Base-by-base conservation (phyloP, 2,329 filamentous ascomycete species). In the Hypoxylon rubiginosum region DNA sequence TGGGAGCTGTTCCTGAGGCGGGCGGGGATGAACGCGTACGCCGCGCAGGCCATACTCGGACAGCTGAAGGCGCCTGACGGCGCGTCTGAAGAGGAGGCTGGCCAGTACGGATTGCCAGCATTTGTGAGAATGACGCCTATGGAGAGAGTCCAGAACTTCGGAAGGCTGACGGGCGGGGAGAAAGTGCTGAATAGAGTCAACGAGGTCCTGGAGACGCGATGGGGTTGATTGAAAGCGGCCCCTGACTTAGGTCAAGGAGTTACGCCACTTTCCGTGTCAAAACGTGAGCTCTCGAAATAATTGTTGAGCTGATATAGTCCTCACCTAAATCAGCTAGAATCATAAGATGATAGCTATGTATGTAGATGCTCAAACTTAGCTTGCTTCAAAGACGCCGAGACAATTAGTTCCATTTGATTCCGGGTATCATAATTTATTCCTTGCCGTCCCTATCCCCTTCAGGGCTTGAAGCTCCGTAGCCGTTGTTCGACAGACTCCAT, bases 1-100 rank as follows among this genome's bases (percentile, higher is more conserved):
- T 92, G 89, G 89, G 92, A 94, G 75, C 49, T 87, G 9, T 91
- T 92, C 66, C 80, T 94, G 24, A 83, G 91, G 13, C 81, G 83
- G 24, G 84, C 85, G 1, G 92, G 92, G 0, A 76, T 93, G 74
- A 94, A 94, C 76, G 84, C 87, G 0, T 93, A 88, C 74, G 91
- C 91, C 2, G 91, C 92, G 2, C 91, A 93, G 74, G 81, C 82
- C 9, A 81, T 93, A 1, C 78, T 92, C 34, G 80, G 79, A 0
- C 75, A 76, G n/a, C 62, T 88, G 11, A 83, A 82, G 68, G 71
- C 71, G 6, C 78, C 77, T 6, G 72, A 73, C 17, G 70, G 64
- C 13, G 36, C 65, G 30, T 10, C 56, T 1, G 50, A 59, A 24
- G 62, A 67, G 39, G 63, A 71, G 41, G 28, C 19, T 28, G 56